phyloP scores from a whole-genome alignment of 2,329 filamentous ascomycete genomes.

The Escovopsis sp. region DNA sequence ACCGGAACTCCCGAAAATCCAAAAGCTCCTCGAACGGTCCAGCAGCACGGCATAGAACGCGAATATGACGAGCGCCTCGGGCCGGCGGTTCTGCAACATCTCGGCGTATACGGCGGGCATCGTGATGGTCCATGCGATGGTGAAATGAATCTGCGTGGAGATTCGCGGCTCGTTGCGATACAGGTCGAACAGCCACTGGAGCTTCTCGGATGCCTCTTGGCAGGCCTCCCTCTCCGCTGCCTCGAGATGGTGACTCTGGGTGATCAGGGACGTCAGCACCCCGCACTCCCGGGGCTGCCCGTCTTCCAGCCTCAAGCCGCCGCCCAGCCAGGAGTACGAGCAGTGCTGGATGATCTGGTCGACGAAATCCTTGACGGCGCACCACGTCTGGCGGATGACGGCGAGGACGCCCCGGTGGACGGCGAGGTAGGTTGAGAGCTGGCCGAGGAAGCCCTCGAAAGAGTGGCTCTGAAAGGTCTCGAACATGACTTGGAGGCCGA shows the following conservation, averaged over 20 bases:
- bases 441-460: constrained; percentile 16
- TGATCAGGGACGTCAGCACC: not conserved
- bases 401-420: constrained; percentile 22
- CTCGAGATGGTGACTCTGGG: not conserved
- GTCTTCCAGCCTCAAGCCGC: too few relatives aligned
- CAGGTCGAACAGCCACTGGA: constrained; percentile 7
- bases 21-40: constrained; percentile 18
- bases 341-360: not conserved
- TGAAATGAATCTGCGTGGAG: constrained; percentile 4
- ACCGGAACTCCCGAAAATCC: constrained; percentile 16
- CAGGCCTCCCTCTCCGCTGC: constrained; percentile 5
- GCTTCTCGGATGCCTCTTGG: constrained; percentile 4
- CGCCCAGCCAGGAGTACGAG: too few relatives aligned
- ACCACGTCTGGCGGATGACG: constrained; percentile 16
- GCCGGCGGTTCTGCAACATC: constrained; percentile 19
- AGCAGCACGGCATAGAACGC: constrained; percentile 29
- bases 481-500: constrained; percentile 28
- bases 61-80: constrained; percentile 25
- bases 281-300: not conserved
- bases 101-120: constrained; percentile 16
- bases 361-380: not conserved
- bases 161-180: not conserved
- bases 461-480: constrained; percentile 21
- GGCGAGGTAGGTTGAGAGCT: constrained; percentile 17
- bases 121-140: constrained; percentile 7